Base-by-base conservation (phyloP, 805 yeast species). In the Tetrapisispora arboricola region DNA sequence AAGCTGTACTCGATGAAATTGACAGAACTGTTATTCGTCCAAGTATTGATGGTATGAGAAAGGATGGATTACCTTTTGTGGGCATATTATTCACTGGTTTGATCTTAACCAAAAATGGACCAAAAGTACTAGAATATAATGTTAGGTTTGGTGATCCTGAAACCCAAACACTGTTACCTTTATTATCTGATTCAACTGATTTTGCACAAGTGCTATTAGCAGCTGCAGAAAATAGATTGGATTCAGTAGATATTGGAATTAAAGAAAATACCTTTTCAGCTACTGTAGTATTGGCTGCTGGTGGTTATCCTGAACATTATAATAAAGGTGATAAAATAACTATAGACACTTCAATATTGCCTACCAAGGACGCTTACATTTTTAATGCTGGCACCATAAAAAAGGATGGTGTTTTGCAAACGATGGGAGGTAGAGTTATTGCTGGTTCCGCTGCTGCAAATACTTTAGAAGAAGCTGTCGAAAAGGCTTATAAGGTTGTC, bases 111-210 rank as follows among this genome's bases (percentile, higher is more conserved):
- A 75, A 78, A n/a, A 54, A 68, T 32, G 96, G 95, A 46, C 97
- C 98, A 51, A 85, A 87, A 67, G 96, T 88, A 4, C 71, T 92
- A 55, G 99, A 92, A 65, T 92, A 94, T 66, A 92, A 92, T 54
- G 97, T 94, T 39, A 80, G 99, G 66, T 94, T 92, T 53, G 99
- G 99, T 48, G 99, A 92, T 63, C 99, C 99, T 50, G 99, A 92
- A 67, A 92, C 97, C 27, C 98, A 92, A 69, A 84, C 96, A 3
- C 95, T 92, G 19, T 69, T 92, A 57, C 96, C 96, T 17, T 71
- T 92, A 56, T 68, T 92, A 48, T 68, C 84, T 36, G 75, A 77
- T 32, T 82, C 79, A 41, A 80, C 96, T n/a, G 99, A 92, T 64
- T 72, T 92, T 56, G 92, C 96, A 36, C 86, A 88, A 63, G 78